phyloP scores from a whole-genome alignment of 2,329 filamentous ascomycete genomes.

The Kalmusia sp. region DNA sequence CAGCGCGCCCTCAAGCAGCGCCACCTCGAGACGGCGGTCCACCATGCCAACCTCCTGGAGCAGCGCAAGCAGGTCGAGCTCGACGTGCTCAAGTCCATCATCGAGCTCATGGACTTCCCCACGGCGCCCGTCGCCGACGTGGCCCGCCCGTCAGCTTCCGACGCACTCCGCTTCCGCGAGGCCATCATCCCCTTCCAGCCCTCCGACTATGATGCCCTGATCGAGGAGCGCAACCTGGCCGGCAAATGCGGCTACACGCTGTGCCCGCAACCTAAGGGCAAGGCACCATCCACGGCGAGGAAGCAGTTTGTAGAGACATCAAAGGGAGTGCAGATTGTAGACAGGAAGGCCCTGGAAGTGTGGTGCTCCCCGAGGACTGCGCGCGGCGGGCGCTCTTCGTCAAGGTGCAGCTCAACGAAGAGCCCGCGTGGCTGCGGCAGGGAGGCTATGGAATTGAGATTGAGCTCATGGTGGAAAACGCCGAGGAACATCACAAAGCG shows the following conservation, averaged over 20 bases:
- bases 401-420: conserved; percentile 85
- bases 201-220: conserved; percentile 85
- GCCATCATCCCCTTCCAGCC: conserved; percentile 80
- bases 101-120: conserved; percentile 73
- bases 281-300: conserved; percentile 55
- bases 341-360: conserved; percentile 75
- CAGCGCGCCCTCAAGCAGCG: conserved; percentile 45
- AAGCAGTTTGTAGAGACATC: conserved; percentile 72
- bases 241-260: conserved; percentile 83
- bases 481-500: conserved; percentile 30
- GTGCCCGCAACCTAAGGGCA: conserved; percentile 70
- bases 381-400: conserved; percentile 82
- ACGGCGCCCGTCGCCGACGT: conserved; percentile 59
- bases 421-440: conserved; percentile 82
- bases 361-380: conserved; percentile 88
- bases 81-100: conserved; percentile 74
- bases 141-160: conserved; percentile 61
- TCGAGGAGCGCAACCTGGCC: conserved; percentile 87
- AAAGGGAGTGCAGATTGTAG: conserved; percentile 69
- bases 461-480: conserved; percentile 48
- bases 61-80: conserved; percentile 80
- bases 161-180: conserved; percentile 70
- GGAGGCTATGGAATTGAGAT: conserved; percentile 52
- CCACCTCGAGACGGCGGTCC: conserved; percentile 71
- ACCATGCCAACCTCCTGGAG: conserved; percentile 84